Conservation (phyloP, 805 yeast genomes). For the Pichia membranifaciens region DNA sequence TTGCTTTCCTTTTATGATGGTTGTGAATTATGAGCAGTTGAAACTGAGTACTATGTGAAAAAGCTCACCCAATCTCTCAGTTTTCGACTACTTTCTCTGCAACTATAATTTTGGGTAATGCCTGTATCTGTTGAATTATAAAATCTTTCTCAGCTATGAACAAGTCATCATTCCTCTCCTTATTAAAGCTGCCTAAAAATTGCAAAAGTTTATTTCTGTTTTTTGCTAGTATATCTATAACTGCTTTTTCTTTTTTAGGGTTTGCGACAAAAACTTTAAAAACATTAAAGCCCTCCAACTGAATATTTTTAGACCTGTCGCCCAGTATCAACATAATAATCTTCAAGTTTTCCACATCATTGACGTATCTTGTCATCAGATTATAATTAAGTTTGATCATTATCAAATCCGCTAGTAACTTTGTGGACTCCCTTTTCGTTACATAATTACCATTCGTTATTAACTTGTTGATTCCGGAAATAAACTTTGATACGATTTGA, state of each 20-base stretch:
- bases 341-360: slow-evolving; percentile 76
- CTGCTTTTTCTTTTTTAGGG: slow-evolving; percentile 78
- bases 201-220: slow-evolving; percentile 71
- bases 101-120: slow-evolving; percentile 53
- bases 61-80: neutral
- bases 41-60: too few species aligned
- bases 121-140: slow-evolving; percentile 67
- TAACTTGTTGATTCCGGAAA: slow-evolving; percentile 56
- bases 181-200: slow-evolving; percentile 62
- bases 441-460: slow-evolving; percentile 81
- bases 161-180: slow-evolving; percentile 48
- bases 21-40: too few species aligned
- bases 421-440: slow-evolving; percentile 84
- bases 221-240: slow-evolving; percentile 74
- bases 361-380: slow-evolving; percentile 72
- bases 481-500: slow-evolving; percentile 44
- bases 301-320: slow-evolving; percentile 85
- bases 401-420: slow-evolving; percentile 66
- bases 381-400: slow-evolving; percentile 63
- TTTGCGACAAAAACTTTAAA: slow-evolving; percentile 96
- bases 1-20: too few species aligned
- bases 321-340: slow-evolving; percentile 79
- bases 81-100: slow-evolving; percentile 10
- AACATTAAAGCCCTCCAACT: slow-evolving; percentile 84
- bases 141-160: slow-evolving; percentile 78